Base-by-base conservation (phyloP, 2,329 filamentous ascomycete genomes). In the Blastomyces percursus region DNA sequence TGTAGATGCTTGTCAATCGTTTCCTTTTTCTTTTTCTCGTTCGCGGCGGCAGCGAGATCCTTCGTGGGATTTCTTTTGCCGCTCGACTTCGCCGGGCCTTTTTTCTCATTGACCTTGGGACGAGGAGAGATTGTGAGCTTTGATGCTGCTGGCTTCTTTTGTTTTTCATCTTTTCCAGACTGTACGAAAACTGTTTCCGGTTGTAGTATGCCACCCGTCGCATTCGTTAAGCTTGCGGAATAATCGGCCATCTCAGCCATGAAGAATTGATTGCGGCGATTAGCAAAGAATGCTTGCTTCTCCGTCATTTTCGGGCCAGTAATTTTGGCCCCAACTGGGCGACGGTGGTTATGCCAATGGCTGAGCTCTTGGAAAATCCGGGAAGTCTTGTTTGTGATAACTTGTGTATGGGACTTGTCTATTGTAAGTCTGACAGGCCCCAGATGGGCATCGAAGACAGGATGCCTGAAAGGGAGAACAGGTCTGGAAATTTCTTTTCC, bases 161-260 rank as follows among this genome's bases (percentile, higher is more conserved):
- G 61, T 35, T 56, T 63, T 32, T 58, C 32, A 42, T 68, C 64
- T 2, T 65, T 71, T 8, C 63, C 48, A 48, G 65, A 63, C 8
- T 64, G 60, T 24, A 82, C 79, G 1, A 86, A 81, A 5, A 90
- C 82, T 3, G 78, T 83, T 70, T 90, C 86, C 0, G 86, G 86
- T 30, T 87, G 79, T 5, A 90, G 78, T 2, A 76, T 77, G 66
- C 85, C 88, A 2, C 86, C 86, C 1, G 80, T 77, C 0, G 84
- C 78, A 62, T 85, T 86, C 0, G 86, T 88, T 56, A 91, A 77
- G 72, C 86, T 89, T 14, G 85, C 86, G 1, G 88, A 86, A 70
- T 91, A 91, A 1, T 80, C 78, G 35, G 81, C 80, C 73, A 88
- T 88, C 63, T 89, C 85, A 1, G 82, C 80, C 82, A 89, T 87